phyloP scores from a whole-genome alignment of 345 rosid species.

The Geranium rotundifolium region DNA sequence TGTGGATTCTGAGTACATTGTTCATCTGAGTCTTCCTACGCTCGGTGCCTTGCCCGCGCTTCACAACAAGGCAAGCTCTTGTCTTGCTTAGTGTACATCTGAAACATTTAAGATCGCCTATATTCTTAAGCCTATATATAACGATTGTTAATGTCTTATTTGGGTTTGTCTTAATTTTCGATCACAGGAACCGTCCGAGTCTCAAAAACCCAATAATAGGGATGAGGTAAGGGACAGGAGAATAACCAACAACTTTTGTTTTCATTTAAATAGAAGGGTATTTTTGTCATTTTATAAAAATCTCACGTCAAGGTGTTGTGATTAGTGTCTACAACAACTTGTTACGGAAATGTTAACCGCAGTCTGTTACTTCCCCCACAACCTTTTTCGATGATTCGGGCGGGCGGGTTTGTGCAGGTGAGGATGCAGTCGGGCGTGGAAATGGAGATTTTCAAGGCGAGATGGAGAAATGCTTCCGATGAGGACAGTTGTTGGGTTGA shows the following conservation, averaged over 20 bases:
- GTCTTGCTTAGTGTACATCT: not conserved
- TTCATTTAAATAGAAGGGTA: no score
- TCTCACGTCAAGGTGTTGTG: no score
- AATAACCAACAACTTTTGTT: no score
- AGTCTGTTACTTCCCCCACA: not conserved
- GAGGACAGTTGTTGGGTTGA: conserved; percentile 82
- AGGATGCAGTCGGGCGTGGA: conserved; percentile 62
- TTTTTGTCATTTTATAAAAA: no score
- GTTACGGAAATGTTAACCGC: no score
- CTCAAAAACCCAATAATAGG: conserved; percentile 41
- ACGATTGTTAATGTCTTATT: no score
- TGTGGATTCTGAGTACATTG: conserved; percentile 78
- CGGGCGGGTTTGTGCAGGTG: conserved; percentile 31
- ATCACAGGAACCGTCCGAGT: conserved; percentile 33
- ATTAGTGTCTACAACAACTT: no score
- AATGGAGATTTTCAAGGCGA: conserved; percentile 52
- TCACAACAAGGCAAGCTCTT: conserved; percentile 28
- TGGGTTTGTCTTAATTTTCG: not conserved
- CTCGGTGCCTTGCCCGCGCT: conserved; percentile 37
- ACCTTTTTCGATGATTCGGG: not conserved
- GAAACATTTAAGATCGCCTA: no score
- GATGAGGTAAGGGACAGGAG: conserved; percentile 29
- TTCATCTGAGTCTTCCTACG: conserved; percentile 71
- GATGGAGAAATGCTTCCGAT: conserved; percentile 58
- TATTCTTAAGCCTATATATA: no score